Base-by-base conservation (phyloP, 2,329 filamentous ascomycete species). In the Triangularia setosa region DNA sequence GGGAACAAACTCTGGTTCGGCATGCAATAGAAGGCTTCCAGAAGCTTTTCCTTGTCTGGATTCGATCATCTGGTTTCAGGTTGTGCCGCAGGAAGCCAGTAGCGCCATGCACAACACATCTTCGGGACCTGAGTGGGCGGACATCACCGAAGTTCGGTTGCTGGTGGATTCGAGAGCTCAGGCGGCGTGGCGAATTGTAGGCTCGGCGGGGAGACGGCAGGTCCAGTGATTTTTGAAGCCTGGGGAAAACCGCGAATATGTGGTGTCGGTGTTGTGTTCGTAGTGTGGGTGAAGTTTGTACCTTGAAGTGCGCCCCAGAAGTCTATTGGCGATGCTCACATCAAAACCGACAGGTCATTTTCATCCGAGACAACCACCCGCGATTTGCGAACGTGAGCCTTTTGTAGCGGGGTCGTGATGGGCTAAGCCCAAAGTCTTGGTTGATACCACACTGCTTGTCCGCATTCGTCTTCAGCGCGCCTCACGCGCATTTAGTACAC, bases 11-110 rank as follows among this genome's bases (percentile, higher is more conserved):
- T 30, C 21, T 27, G 48, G 33, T 30, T 57, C 55, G 53, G 27
- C 27, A 44, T 58, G 63, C 63, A 27, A 28, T 44, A 58, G 66
- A 67, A 65, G 21, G 18, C 58, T 68, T 68, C 66, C 65, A 33
- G 66, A 68, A 68, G 58, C 18, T 30, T 48, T 66, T 62, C 64
- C 55, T 52, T 54, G 48, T 24, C 14, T 12, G 62, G 58, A 62
- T 21, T 27, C 9, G 35, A 35, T 52, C 58, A 48, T 65, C 61
- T 61, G 64, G 66, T 66, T 68, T 66, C 66, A 66, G 60, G 58
- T 61, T n/a, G 35, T 60, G 40, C 58, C 58, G 58, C 58, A 60
- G 58, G 48, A 18, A 30, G 58, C 27, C 52, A 44, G 58, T 60
- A 60, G 40, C 40, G 62, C 24, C 55, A 48, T 63, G 64, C 60